Percentiles rank a stretch among this genome's conserved stretches.
These are phyloP conservation scores for Cryptococcus sp. DNA, from an alignment of 1,284 basidiomycete species.

Conservation along the genomic window DNA sequence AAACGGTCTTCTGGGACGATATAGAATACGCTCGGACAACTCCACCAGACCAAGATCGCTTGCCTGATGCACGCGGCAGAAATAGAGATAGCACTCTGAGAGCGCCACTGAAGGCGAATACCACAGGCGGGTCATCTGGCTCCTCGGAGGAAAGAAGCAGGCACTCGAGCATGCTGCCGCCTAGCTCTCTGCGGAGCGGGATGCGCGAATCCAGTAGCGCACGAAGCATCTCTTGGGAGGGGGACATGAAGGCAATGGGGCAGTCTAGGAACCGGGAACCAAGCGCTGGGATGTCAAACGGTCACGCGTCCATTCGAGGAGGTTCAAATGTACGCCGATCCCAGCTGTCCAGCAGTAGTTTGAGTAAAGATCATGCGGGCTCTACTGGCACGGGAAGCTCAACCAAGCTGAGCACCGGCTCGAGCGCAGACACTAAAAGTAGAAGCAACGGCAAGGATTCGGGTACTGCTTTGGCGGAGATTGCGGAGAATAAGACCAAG, in stretches of 20 bases:
- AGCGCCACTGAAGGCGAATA: conserved; percentile 6
- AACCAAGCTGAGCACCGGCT: conserved; percentile 23
- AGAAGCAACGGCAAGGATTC: conserved; percentile 5
- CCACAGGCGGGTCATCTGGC: conserved; percentile 11
- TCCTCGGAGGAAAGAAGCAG: conserved; percentile 6
- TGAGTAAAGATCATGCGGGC: conserved; percentile 7
- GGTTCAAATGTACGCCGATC: conserved; percentile 7
- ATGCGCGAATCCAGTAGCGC: conserved; percentile 14
- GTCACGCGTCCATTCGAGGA: not conserved
- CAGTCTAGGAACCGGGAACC: not conserved
- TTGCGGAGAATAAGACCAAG: conserved; percentile 8
- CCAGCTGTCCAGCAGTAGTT: conserved; percentile 11
- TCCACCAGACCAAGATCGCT: conserved; percentile 1
- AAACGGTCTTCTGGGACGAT: conserved; percentile 51
- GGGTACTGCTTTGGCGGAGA: not conserved
- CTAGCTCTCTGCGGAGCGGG: conserved; percentile 6
- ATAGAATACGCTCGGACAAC: conserved; percentile 32
- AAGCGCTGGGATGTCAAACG: too few species aligned
- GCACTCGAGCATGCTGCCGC: conserved; percentile 9
- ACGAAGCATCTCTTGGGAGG: conserved; percentile 25
- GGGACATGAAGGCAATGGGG: not conserved
- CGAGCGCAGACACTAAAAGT: conserved; percentile 18
- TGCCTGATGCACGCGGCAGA: not conserved
- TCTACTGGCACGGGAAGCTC: conserved; percentile 18
- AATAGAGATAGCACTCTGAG: not conserved